Base-by-base conservation (phyloP, 345 rosid species). In the Pelargonium nanum region DNA sequence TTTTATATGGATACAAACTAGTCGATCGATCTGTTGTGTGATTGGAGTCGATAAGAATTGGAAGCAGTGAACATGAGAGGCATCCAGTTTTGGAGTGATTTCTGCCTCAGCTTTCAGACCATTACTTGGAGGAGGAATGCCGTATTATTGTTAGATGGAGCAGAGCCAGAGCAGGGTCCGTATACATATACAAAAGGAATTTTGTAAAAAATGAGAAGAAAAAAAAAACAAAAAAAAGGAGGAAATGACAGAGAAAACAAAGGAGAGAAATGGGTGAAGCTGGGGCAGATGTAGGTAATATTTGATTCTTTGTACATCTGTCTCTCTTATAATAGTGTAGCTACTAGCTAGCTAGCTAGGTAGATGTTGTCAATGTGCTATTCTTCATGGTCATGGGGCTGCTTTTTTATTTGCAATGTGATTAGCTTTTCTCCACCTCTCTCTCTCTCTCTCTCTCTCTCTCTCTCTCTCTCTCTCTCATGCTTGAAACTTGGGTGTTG, bases 221-320 rank as follows among this genome's bases (percentile, higher is more conserved):
- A n/a, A n/a, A n/a, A n/a, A n/a, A 53, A 22, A 20, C 56, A 53
- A 20, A 53, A 53, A 20, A 60, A 60, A 50, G n/a, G 23, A 50
- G 40, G 21, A 26, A 45, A 56, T 24, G 24, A 34, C 51, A 58
- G 52, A 62, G 52, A 34, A 19, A n/a, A 60, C 23, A 4, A 22
- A 25, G 25, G 5, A 20, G 45, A 26, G 56, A 28, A 65, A 63
- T 6, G 40, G 44, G 24, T 56, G 34, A 60, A 55, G 52, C 57
- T 61, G 62, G 50, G 70, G 60, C n/a, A 75, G 60, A 45, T 72
- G 57, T 69, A 70, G 77, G 66, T 59, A 69, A 69, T 62, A 67
- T 58, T 69, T 76, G 52, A 72, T 77, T 78, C 72, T 72, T 74
- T 78, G 44, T 64, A 60, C 53, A 20, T 66, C 54, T 65, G 53